Evolutionary conservation across 192 early-diverging fungal genomes (phyloP), one percentile per base, ranked within the genome.

Genomic region (Chytriomyces sp.): DNA sequence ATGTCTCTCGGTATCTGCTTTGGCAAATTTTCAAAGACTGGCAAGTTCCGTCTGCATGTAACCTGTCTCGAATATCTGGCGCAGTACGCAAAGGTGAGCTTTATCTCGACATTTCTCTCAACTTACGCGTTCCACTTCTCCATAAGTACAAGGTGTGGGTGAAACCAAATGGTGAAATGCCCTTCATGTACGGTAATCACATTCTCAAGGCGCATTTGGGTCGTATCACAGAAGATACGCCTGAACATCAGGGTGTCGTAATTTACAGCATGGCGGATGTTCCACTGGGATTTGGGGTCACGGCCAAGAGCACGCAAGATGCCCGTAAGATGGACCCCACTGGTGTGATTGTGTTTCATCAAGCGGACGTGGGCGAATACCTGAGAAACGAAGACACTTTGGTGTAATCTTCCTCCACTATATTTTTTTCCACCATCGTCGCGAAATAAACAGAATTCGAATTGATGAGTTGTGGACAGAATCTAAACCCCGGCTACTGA

Each of bases 141-240:
- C 0, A 0, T 22, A 49, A 93, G 90, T 93, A 96, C 88, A 98
- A 99, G 81, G 90, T 99, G 58, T 99, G 98, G 96, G 91, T 99
- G 57, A 99, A 98, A 80, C 95, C 98, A 37, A 96, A 93, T 75
- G 98, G 98, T 59, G 98, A 99, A 81, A 98, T 96, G 95, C 92
- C 94, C 8, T 99, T 94, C 84, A 70, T 99, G 68, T 99, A 99
- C 75, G 96, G 98, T 12, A 99, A 99, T 86, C 91, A 99, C 76
- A 86, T 98, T 52, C 87, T 96, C 59, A 99, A 97, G 80, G 98
- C 96, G 6, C 97, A 98, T 76, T 82, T 99, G 71, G 94, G 96
- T n/a, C 85, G 97, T 41, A 94, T 98, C 59, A 97, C 97, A 5
- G 97, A 99, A 75, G 96, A 99, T 79, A 97, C 94, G 30, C 97